Evolutionary conservation across 148 eudicot genomes (phyloP).

Genomic region (Euryodendron excelsum): DNA sequence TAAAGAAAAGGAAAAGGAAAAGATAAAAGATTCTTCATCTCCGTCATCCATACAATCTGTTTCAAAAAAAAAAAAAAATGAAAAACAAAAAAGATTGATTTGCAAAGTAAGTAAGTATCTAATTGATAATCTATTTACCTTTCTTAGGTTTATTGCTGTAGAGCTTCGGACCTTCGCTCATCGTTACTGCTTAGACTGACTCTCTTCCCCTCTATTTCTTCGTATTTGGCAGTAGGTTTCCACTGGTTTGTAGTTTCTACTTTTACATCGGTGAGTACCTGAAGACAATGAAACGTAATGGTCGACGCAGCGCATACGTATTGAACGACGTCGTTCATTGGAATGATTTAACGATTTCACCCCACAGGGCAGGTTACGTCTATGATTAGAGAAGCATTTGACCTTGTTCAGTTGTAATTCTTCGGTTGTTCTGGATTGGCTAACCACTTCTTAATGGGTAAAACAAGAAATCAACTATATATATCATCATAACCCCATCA

Average conservation of each 20-base stretch:
- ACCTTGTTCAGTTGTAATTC: too few species aligned
- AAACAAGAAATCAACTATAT: too few species aligned
- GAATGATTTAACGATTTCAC: too few species aligned
- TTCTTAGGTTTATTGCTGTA: slow-evolving; percentile 43
- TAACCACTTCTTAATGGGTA: too few species aligned
- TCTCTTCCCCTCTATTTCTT: not conserved
- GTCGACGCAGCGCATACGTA: too few species aligned
- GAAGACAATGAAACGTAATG: too few species aligned
- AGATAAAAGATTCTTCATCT: not conserved
- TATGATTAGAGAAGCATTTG: too few species aligned
- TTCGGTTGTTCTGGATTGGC: too few species aligned
- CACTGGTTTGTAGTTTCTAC: not conserved
- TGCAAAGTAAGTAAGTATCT: not conserved
- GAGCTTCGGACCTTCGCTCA: slow-evolving; percentile 41
- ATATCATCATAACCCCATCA: too few species aligned
- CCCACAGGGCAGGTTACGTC: too few species aligned
- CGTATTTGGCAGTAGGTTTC: not conserved
- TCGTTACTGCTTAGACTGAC: not conserved
- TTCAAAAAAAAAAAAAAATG: not conserved
- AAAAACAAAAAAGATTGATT: not conserved
- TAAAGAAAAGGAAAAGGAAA: not conserved
- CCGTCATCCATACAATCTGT: not conserved
- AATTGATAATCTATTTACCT: slow-evolving; percentile 15
- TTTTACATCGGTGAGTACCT: too few species aligned
- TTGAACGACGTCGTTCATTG: too few species aligned